Percentiles rank a stretch among this genome's conserved stretches.
These are phyloP conservation scores for Geosiphon pyriformis DNA, from an alignment of 192 early-diverging fungal species.

Conservation along the genomic window DNA sequence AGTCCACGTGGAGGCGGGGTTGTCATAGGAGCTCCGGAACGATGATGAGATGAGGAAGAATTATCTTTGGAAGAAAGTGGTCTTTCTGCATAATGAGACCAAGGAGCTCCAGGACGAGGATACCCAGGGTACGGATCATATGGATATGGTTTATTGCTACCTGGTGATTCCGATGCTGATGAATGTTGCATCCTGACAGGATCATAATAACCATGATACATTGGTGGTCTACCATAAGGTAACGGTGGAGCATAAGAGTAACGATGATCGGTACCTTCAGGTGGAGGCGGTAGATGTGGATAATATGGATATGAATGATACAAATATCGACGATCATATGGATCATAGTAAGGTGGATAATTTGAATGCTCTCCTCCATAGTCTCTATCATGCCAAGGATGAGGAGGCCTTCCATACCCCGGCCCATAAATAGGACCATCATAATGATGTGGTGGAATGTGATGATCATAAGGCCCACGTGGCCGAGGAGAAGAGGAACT, in stretches of 20 bases:
- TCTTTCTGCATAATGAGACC: slow-evolving; percentile 10
- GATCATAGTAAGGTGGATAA: slow-evolving; percentile 12
- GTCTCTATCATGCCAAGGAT: slow-evolving; percentile 1
- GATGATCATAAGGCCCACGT: not conserved
- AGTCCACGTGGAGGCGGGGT: not conserved
- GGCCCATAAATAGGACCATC: not conserved
- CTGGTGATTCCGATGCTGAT: not conserved
- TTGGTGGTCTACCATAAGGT: not conserved
- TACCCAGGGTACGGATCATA: slow-evolving; percentile 8
- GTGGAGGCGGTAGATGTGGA: not conserved
- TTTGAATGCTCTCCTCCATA: not conserved
- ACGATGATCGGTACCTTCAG: slow-evolving; percentile 2
- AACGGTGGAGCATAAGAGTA: not conserved
- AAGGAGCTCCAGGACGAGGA: not conserved
- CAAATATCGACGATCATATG: not conserved
- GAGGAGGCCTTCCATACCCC: not conserved
- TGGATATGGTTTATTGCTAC: not conserved
- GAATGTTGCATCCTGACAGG: not conserved
- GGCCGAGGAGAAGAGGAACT: not conserved
- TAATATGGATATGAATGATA: not conserved
- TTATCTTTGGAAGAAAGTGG: slow-evolving; percentile 1
- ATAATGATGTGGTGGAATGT: not conserved
- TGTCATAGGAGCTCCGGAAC: not conserved
- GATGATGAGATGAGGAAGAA: slow-evolving; percentile 1
- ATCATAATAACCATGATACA: not conserved